Evolutionary conservation across 495 filamentous ascomycete species (phyloP), one percentile per base, ranked within the genome.

Genomic region (Talaromyces adpressus): DNA sequence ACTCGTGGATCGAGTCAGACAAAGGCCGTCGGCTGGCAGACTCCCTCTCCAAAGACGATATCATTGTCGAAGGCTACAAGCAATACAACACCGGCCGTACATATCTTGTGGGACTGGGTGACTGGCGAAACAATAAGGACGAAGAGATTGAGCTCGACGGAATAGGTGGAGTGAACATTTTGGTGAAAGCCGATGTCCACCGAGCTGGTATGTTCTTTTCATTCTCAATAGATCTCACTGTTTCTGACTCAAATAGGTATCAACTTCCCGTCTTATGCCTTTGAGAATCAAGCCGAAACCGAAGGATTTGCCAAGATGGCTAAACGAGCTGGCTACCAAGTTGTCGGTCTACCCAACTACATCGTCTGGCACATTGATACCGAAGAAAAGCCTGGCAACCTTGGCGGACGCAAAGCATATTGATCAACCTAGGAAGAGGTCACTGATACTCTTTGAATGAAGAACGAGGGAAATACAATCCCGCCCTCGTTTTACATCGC

Each of bases 291-390:
- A 78, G 94, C 94, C 65, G 94, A 98, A 76, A 98, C 94, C 5
- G 94, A 98, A 75, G 94, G 94, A 4, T 98, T 98, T 70, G 94
- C 94, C 52, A 93, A 91, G 73, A 98, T 98, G 94, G 94, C 94
- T 64, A 98, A 97, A 81, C 84, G 93, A 66, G 94, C 94, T 39
- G 93, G 93, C 51, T 98, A 97, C 75, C 82, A 91, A 70, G 94
- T 98, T 39, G 82, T 89, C 63, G 94, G 94, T 36, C 81, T 98
- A 59, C 95, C 94, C 62, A 98, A 98, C 76, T 98, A 98, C 73
- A 86, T 98, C 53, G 92, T 98, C 54, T 98, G 94, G 94, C 94
- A 98, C 73, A 91, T 97, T 67, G 94, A 98, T 73, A 98, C 94
- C n/a, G 86, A 96, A 49, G 94, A 98, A 81, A 97, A 97, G 81